A percentile compares a stretch with the other conserved stretches of the same genome.
phyloP scores from a whole-genome alignment of 129 eudicot species.

The Flaveria ramosissima region DNA sequence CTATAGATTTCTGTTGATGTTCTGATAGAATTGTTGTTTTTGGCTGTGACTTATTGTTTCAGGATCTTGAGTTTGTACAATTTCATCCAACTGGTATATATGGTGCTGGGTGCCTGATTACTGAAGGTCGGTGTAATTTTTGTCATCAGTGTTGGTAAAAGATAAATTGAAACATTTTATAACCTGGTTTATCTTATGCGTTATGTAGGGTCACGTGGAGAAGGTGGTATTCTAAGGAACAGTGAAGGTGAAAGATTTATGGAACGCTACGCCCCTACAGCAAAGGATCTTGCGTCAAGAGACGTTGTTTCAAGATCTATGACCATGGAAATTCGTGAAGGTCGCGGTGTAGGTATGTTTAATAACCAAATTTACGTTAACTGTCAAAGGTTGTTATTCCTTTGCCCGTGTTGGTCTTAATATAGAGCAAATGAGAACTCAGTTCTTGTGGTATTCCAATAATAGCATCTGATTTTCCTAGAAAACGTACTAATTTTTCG shows the following conservation, averaged over 20 bases:
- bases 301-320: conserved; percentile 99
- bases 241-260: conserved; percentile 98
- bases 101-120: conserved; percentile 99
- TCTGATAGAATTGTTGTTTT: not conserved
- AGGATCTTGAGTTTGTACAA: conserved; percentile 99
- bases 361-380: conserved; percentile 11
- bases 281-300: conserved; percentile 99
- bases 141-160: not conserved
- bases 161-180: conserved; percentile 21
- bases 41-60: conserved; percentile 29
- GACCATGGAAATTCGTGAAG: conserved; percentile 99
- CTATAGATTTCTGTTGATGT: conserved; percentile 12
- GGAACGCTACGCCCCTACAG: conserved; percentile 99
- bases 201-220: conserved; percentile 93
- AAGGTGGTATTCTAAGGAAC: conserved; percentile 96
- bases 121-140: conserved; percentile 70
- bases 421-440: conserved; percentile 3
- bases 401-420: conserved; percentile 13
- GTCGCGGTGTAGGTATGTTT: conserved; percentile 98
- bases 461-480: conserved; percentile 4
- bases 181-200: conserved; percentile 18
- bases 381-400: conserved; percentile 1
- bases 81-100: conserved; percentile 99
- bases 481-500: conserved; percentile 3
- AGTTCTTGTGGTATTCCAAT: conserved; percentile 15